Evolutionary conservation across 176 grass and related monocot species (phyloP).

Genomic region (Guadua angustifolia): DNA sequence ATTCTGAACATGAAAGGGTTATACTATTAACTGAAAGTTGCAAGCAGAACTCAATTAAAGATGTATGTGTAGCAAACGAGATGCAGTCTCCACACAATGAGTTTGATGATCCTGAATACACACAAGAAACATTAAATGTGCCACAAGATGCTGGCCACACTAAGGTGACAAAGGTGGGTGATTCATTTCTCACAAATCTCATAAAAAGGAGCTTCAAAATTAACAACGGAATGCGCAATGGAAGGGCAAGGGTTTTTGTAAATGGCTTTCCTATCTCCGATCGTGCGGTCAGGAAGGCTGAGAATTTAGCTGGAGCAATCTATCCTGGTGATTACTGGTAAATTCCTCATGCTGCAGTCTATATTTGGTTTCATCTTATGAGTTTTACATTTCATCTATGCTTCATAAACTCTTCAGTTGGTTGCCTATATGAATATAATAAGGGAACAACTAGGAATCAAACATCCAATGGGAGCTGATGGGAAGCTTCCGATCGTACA

Average conservation of each 20-base stretch:
- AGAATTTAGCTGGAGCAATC: constrained; percentile 79
- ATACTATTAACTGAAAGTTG: constrained; percentile 64
- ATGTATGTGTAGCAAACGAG: constrained; percentile 69
- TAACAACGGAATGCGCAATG: constrained; percentile 47
- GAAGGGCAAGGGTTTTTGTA: constrained; percentile 69
- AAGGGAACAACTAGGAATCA: no score
- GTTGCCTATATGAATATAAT: background rate
- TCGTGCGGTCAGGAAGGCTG: constrained; percentile 70
- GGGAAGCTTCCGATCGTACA: no score
- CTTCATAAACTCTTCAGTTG: constrained; percentile 19
- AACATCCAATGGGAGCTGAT: no score
- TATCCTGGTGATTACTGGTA: constrained; percentile 91
- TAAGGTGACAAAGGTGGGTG: constrained; percentile 49
- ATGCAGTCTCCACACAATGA: constrained; percentile 61
- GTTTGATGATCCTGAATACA: constrained; percentile 49
- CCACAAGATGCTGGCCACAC: constrained; percentile 46
- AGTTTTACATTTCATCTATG: constrained; percentile 37
- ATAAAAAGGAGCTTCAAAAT: constrained; percentile 89
- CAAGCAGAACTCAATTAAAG: constrained; percentile 75
- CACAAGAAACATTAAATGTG: constrained; percentile 53
- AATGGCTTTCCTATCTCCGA: constrained; percentile 83
- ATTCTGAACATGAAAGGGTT: constrained; percentile 78
- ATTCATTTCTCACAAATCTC: constrained; percentile 82
- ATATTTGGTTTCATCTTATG: constrained; percentile 13
- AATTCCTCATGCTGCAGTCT: constrained; percentile 22